Percentiles rank a stretch among this genome's conserved stretches.
Conservation (phyloP, 306 rosid species). For the Medicago ruthenica region DNA sequence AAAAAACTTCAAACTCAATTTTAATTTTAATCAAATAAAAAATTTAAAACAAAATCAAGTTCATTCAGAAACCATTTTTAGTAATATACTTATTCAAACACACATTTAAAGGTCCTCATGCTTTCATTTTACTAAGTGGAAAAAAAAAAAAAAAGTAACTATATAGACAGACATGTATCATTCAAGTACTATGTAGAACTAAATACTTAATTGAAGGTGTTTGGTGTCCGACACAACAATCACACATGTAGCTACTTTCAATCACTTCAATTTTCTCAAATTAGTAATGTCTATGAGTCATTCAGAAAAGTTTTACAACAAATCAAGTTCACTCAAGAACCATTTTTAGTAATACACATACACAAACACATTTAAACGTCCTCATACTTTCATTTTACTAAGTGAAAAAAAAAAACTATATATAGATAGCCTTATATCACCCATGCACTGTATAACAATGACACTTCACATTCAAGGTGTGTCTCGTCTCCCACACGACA, state of each 20-base stretch:
- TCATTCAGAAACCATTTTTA: slow-evolving; percentile 8
- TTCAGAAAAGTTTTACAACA: not conserved
- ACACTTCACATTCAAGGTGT: not conserved
- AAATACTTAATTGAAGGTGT: too few species aligned
- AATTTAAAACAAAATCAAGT: not conserved
- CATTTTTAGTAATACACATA: slow-evolving; percentile 1
- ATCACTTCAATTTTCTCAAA: not conserved
- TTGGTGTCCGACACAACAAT: not conserved
- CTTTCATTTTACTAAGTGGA: not conserved
- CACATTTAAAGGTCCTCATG: not conserved
- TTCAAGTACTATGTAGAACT: not conserved
- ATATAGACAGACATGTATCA: not conserved
- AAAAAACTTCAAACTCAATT: not conserved
- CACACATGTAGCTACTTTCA: not conserved
- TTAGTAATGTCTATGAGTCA: not conserved
- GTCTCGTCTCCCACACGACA: not conserved
- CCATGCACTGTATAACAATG: not conserved
- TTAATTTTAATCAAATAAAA: not conserved
- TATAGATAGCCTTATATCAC: not conserved
- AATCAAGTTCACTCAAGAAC: not conserved
- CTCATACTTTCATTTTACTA: not conserved
- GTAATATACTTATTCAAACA: not conserved
- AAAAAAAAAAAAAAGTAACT: not conserved
- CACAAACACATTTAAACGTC: slow-evolving; percentile 1
- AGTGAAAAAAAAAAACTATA: not conserved